Base-by-base conservation (phyloP, 2,329 filamentous ascomycete genomes). In the Pseudocercospora fuligena region DNA sequence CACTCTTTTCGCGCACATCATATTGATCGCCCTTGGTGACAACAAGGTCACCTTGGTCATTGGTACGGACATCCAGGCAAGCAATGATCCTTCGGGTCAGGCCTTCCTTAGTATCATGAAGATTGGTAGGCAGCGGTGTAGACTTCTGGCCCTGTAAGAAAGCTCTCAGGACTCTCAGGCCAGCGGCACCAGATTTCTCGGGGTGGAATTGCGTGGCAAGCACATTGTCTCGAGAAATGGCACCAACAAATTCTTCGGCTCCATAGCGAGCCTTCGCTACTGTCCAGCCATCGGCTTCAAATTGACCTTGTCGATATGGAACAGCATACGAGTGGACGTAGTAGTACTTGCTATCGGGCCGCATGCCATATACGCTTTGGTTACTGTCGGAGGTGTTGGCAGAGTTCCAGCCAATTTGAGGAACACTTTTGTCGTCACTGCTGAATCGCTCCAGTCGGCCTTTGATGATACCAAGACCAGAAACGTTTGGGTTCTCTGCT, bases 1-100 rank as follows among this genome's bases (percentile, higher is more conserved):
- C 83, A 63, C 87, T 84, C 81, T 97, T 97, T 76, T 98, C 95
- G 33, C 95, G 92, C 6, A 99, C 95, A 76, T 99, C 95, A 82
- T 99, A 99, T 80, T 98, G 94, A 80, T 99, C 95, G 65, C 95
- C 95, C 81, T 99, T 99, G 14, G 95, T 99, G 43, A 99, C 95
- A 0, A 99, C 95, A 9, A 99, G 85, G 79, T 99, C 95, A 36
- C 95, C 95, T 67, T 91, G 85, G 78, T 99, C 95, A 79, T 99
- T 99, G 61, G 94, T 88, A 51, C 95, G 91, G 60, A 99, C 95
- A 77, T 99, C 95, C 29, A 99, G 88, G 77, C 95, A 99, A 29
- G 95, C 95, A 77, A 99, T 98, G 60, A 99, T 89, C 71, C 95
- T 88, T 66, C 93, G 86, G n/a, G 95, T 99, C 60, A 99, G 84